Evolutionary conservation across 1,284 basidiomycete genomes (phyloP), one percentile per base, ranked within the genome.

Genomic region (Vanrija sp.): DNA sequence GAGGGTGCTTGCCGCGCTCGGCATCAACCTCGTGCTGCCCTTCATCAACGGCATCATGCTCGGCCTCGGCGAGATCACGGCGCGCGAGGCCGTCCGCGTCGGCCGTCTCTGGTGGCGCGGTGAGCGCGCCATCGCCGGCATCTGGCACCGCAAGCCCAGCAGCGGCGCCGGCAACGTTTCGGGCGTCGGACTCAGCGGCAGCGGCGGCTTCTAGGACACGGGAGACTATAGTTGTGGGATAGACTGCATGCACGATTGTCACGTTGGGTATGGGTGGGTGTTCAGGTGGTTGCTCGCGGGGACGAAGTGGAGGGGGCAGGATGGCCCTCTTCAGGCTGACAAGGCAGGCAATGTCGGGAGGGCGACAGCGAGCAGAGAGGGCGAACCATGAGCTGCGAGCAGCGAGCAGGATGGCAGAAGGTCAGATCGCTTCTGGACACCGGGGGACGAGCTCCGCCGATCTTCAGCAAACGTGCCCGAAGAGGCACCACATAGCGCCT

Each of bases 21-120:
- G 89, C 39, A 93, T 98, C 78, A 98, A 98, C 75, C 77, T 98
- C 57, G 77, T 93, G 2, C 80, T 98, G 43, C 95, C 95, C 0
- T 98, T 98, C 73, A 83, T 98, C 46, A 98, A 98, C 70, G 95
- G 95, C 26, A 89, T 98, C 66, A 96, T 98, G 91, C 85, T 98
- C 46, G 95, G 95, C 10, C 94, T 98, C 69, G 95, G 95, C 23
- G 95, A 98, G 78, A 92, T 98, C 55, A 94, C 97, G 69, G 95
- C 94, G 18, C 86, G 92, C 73, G 87, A 92, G 59, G 82, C 91
- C 15, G 78, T 96, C 18, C 81, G 86, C 49, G 80, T 82, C 16
- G 89, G 87, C 80, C 68, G 78, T 52, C 69, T 77, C 5, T 78
- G 76, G 68, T 75, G 68, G 65, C 59, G 65, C 26, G 67, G 67